Base-by-base conservation (phyloP, 2,329 filamentous ascomycete species). In the Plectosphaerella sp. region DNA sequence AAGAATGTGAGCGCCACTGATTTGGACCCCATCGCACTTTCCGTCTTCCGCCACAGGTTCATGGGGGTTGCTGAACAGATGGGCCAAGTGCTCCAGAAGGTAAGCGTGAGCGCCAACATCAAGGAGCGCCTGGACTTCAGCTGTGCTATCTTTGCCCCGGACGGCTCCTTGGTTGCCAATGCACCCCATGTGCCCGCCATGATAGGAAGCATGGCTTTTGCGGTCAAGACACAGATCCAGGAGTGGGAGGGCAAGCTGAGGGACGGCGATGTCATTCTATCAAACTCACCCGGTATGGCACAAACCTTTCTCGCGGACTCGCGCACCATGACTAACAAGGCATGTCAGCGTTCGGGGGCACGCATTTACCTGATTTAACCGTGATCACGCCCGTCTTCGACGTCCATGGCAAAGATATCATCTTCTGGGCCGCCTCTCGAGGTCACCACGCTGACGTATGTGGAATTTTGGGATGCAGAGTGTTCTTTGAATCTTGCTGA, bases 41-140 rank as follows among this genome's bases (percentile, higher is more conserved):
- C 82, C 58, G 86, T 92, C 53, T 92, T 93, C 61, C 86, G 84
- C 0, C 87, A 92, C 65, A 78, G 88, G 3, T 93, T 93, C 70
- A 92, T 92, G 88, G 84, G 86, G 3, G 89, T 92, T 56, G 89
- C 89, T 0, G 89, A 92, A 66, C 88, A 92, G 62, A 92, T 92
- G 88, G 88, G 89, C 0, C 77, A 86, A 49, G 86, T 87, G 4
- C 68, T 93, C n/a, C 87, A 91, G 62, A 91, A 91, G 70, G 91
- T 87, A 0, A 85, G 83, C 58, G 85, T 92, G 14, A 87, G 82
- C 52, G 89, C 86, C 0, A 92, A 91, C 59, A 87, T 92, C 65
- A 88, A 93, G 61, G 89, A 93, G 63, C 80, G 88, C 3, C 75
- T 93, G 1, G 89, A 93, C 62, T 93, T 91, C 62, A 90, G 86